Evolutionary conservation across 1,139 yeast species (phyloP).

Genomic region (Taiozyma sp.): DNA sequence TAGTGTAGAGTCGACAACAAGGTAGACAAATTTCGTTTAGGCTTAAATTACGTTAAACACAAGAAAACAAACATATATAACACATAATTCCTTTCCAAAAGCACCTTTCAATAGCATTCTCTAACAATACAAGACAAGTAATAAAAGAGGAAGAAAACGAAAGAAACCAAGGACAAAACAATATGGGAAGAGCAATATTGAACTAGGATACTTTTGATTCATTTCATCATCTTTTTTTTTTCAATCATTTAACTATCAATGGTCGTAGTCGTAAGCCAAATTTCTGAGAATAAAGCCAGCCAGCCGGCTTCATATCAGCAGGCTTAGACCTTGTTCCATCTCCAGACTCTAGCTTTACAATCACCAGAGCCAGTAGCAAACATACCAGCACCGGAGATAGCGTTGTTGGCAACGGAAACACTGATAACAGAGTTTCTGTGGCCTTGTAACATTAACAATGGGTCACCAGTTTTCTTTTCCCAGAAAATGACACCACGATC

Average conservation of each 20-base stretch:
- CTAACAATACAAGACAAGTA: background rate
- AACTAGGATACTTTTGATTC: background rate
- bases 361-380: slow-evolving; percentile 99
- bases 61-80: background rate
- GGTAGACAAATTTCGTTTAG: background rate
- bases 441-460: slow-evolving; percentile 93
- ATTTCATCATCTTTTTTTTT: background rate
- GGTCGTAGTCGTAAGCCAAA: background rate
- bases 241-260: background rate
- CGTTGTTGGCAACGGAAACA: slow-evolving; percentile 83
- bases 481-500: slow-evolving; percentile 97
- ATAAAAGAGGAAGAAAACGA: background rate
- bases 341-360: slow-evolving; percentile 96
- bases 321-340: slow-evolving; percentile 25
- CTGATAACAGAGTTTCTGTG: slow-evolving; percentile 95
- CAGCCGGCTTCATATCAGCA: slow-evolving; percentile 5
- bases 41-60: background rate
- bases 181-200: background rate
- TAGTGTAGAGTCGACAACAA: background rate
- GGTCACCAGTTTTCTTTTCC: slow-evolving; percentile 92
- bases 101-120: background rate
- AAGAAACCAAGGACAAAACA: background rate
- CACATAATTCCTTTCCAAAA: background rate
- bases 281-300: slow-evolving; percentile 11
- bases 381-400: slow-evolving; percentile 62